A percentile compares a stretch with the other conserved stretches of the same genome.
Conservation (phyloP, 257 asterid species). For the Paulownia fortunei region DNA sequence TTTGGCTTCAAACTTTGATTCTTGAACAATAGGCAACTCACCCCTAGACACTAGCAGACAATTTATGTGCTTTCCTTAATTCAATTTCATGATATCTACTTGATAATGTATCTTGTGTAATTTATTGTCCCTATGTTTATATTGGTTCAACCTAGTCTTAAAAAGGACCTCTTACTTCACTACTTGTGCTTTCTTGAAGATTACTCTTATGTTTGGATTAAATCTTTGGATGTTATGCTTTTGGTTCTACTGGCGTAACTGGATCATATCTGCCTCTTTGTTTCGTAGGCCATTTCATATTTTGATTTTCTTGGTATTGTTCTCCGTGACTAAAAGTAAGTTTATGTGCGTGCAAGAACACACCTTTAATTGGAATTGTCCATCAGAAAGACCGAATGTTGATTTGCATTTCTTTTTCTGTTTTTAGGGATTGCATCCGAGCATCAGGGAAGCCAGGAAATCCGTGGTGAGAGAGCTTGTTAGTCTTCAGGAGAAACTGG, state of each 20-base stretch:
- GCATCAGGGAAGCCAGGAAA: slow-evolving; percentile 63
- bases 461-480: slow-evolving; percentile 71
- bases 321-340: not conserved
- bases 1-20: too few species aligned
- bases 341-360: not conserved
- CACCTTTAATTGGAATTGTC: not conserved
- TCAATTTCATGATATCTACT: not conserved
- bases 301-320: not conserved
- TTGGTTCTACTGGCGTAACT: not conserved
- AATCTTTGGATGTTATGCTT: not conserved
- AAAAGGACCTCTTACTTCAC: not conserved
- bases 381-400: not conserved
- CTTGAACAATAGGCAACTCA: not conserved
- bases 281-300: not conserved
- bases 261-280: not conserved
- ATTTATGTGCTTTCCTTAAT: not conserved
- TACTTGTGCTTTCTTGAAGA: not conserved
- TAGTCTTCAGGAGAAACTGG: slow-evolving; percentile 71
- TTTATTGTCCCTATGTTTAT: not conserved
- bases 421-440: slow-evolving; percentile 65
- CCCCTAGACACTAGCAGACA: not conserved
- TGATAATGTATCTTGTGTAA: not conserved
- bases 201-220: not conserved
- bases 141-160: not conserved
- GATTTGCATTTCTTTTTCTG: not conserved